Conservation (phyloP, 345 rosid genomes). For the Linum tenue region DNA sequence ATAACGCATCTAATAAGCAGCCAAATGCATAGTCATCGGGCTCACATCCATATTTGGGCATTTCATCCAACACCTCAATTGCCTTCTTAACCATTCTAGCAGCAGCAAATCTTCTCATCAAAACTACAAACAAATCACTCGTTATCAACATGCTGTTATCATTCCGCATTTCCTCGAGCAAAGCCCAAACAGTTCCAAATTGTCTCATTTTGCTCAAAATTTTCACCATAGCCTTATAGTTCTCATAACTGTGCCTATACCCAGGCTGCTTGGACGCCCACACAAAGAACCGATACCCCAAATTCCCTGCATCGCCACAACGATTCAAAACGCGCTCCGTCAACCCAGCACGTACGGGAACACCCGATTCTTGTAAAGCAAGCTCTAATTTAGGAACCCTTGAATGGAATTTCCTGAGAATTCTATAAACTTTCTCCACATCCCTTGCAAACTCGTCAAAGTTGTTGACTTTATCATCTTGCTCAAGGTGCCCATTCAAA, state of each 20-base stretch:
- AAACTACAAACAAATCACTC: conserved; percentile 55
- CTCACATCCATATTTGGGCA: conserved; percentile 78
- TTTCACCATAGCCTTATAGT: conserved; percentile 64
- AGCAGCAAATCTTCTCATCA: conserved; percentile 68
- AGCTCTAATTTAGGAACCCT: conserved; percentile 68
- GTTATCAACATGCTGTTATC: conserved; percentile 62
- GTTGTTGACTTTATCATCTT: conserved; percentile 12
- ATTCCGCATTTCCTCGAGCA: conserved; percentile 79
- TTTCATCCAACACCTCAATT: conserved; percentile 77
- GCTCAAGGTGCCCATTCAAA: conserved; percentile 20
- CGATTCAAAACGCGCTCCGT: conserved; percentile 79
- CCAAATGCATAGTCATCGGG: conserved; percentile 66
- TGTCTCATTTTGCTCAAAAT: conserved; percentile 77
- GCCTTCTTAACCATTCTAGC: conserved; percentile 76
- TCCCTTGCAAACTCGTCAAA: conserved; percentile 58
- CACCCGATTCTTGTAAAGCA: conserved; percentile 68
- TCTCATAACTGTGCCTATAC: conserved; percentile 52
- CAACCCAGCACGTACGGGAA: conserved; percentile 52
- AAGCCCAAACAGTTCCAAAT: conserved; percentile 77
- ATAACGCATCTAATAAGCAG: conserved; percentile 75
- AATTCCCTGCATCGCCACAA: conserved; percentile 82
- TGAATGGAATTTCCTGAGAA: conserved; percentile 60
- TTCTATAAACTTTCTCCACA: conserved; percentile 70
- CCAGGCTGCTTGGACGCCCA: conserved; percentile 86
- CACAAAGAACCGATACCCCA: conserved; percentile 67